Conservation (phyloP, 1,284 basidiomycete species). For the Ganoderma multipileum region DNA sequence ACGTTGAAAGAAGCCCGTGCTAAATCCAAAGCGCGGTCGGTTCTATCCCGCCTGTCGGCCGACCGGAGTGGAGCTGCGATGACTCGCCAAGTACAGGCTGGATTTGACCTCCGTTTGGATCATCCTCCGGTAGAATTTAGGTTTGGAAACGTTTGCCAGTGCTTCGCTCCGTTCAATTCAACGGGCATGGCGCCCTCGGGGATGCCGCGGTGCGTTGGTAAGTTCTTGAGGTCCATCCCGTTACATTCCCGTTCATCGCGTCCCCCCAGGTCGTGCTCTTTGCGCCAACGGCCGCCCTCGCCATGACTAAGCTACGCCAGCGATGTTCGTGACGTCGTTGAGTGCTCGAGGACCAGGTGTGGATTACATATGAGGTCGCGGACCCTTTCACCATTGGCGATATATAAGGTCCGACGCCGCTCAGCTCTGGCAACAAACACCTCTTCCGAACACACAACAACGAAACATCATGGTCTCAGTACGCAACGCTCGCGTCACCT, state of each 20-base stretch:
- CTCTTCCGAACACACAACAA: neutral
- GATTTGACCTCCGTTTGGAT: neutral
- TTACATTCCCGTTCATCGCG: neutral
- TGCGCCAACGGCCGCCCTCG: neutral
- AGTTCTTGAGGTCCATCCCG: neutral
- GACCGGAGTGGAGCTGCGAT: neutral
- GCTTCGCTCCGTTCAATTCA: neutral
- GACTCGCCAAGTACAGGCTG: neutral
- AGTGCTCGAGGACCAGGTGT: neutral
- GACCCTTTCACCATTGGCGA: neutral
- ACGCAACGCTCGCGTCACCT: neutral
- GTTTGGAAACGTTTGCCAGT: no score
- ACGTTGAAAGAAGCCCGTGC: neutral
- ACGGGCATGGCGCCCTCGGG: neutral
- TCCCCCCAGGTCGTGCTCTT: neutral
- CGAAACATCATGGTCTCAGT: neutral
- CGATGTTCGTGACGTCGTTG: neutral
- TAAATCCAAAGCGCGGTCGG: neutral
- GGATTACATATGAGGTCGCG: neutral
- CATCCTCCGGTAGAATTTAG: no score
- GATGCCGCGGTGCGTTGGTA: neutral
- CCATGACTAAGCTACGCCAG: neutral
- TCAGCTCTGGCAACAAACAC: neutral
- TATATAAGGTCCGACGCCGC: neutral
- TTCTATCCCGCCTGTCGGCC: neutral